phyloP scores from a whole-genome alignment of 495 filamentous ascomycete genomes.

The Aspergillus leporis region DNA sequence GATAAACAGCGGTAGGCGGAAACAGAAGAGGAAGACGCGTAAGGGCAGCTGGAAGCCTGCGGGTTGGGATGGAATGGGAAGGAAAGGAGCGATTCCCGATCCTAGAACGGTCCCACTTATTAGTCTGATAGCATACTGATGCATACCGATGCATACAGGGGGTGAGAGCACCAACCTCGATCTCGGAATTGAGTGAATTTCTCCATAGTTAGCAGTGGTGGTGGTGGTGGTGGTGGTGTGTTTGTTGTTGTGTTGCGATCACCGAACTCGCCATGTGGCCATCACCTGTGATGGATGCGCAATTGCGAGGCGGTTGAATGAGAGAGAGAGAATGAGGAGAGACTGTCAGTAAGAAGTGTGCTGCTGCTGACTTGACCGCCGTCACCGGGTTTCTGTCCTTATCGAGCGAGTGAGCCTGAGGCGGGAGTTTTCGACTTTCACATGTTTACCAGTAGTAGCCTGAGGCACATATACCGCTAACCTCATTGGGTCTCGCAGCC shows the following conservation, averaged over 20 bases:
- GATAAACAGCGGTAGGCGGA: constrained; percentile 80
- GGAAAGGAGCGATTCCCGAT: constrained; percentile 93
- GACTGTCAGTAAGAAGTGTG: neutral
- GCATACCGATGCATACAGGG: constrained; percentile 6
- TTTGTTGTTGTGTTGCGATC: neutral
- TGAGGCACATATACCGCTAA: no score
- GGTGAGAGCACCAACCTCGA: constrained; percentile 60
- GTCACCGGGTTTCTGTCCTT: no score
- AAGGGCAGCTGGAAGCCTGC: constrained; percentile 61
- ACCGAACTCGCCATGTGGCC: neutral
- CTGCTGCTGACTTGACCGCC: no score
- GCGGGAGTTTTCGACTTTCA: no score
- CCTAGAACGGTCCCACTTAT: constrained; percentile 54
- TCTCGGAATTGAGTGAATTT: constrained; percentile 97
- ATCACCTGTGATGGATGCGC: neutral
- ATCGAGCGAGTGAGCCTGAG: no score
- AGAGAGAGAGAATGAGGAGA: neutral
- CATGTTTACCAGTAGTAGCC: no score
- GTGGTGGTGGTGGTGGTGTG: no score
- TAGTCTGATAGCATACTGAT: neutral
- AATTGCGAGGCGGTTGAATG: neutral
- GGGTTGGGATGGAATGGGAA: constrained; percentile 67
- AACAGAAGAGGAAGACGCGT: constrained; percentile 69
- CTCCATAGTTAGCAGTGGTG: constrained; percentile 64
- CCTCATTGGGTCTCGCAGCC: no score